phyloP scores from a whole-genome alignment of 2,329 filamentous ascomycete species.

The Fusarium lyarnte region DNA sequence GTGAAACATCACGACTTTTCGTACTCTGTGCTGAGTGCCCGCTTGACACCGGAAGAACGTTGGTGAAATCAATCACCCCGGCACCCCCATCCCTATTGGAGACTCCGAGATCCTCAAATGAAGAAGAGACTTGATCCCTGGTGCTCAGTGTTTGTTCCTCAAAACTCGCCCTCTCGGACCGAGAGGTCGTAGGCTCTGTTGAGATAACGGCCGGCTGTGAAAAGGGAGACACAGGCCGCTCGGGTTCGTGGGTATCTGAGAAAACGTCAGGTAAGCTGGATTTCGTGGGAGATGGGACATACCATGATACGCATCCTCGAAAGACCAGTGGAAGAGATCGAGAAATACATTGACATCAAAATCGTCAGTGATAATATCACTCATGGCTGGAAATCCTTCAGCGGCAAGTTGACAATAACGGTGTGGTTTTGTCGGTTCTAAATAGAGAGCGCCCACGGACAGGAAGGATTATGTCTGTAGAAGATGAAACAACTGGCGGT shows the following conservation, averaged over 20 bases:
- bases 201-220: not conserved
- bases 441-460: not conserved
- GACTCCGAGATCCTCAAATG: fast-evolving
- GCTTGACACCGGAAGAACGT: fast-evolving
- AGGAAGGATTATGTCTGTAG: fast-evolving
- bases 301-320: not conserved
- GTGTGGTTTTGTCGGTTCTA: fast-evolving
- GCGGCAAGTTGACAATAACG: fast-evolving
- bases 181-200: fast-evolving
- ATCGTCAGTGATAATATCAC: not conserved
- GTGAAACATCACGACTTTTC: fast-evolving
- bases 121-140: fast-evolving
- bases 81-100: not conserved
- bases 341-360: not conserved
- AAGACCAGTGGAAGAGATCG: not conserved
- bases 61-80: no score
- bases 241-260: not conserved
- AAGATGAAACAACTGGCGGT: fast-evolving
- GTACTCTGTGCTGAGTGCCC: not conserved
- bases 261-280: not conserved
- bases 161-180: fast-evolving
- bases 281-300: fast-evolving
- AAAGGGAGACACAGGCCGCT: not conserved
- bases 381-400: not conserved
- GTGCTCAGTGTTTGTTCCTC: not conserved